These are phyloP conservation scores for Collybia nuda DNA, from an alignment of 768 basidiomycete genomes.

Conservation along the genomic window DNA sequence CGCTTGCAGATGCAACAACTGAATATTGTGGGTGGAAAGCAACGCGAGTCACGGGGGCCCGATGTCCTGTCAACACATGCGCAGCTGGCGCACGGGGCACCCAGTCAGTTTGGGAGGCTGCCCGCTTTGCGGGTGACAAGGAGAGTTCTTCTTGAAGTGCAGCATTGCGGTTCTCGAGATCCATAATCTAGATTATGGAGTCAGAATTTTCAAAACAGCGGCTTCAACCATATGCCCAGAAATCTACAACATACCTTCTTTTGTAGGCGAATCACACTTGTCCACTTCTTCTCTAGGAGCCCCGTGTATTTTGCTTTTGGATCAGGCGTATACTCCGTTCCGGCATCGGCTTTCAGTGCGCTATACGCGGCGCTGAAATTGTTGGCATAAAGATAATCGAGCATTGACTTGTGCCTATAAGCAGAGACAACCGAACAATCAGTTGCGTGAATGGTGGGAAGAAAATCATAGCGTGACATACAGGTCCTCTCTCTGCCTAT, in stretches of 20 bases:
- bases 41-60: conserved; percentile 72
- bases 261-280: conserved; percentile 91
- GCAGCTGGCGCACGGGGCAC: conserved; percentile 83
- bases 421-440: conserved; percentile 2
- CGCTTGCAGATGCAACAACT: conserved; percentile 80
- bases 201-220: no score
- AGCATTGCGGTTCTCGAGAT: conserved; percentile 83
- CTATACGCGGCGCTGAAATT: conserved; percentile 64
- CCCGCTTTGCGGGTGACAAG: conserved; percentile 49
- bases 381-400: conserved; percentile 72
- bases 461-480: conserved; percentile 13
- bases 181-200: conserved; percentile 73
- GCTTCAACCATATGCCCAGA: not conserved
- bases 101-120: conserved; percentile 78
- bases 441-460: not conserved
- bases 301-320: conserved; percentile 85
- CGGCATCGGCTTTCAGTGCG: conserved; percentile 53
- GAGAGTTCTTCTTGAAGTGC: conserved; percentile 72
- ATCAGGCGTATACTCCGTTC: conserved; percentile 73
- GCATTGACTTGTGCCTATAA: conserved; percentile 73
- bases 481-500: conserved; percentile 32
- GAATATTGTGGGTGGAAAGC: conserved; percentile 89
- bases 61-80: conserved; percentile 74
- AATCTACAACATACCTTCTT: conserved; percentile 66
- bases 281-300: conserved; percentile 97